Base-by-base conservation (phyloP, 2,329 filamentous ascomycete species). In the Penicillium sp. region DNA sequence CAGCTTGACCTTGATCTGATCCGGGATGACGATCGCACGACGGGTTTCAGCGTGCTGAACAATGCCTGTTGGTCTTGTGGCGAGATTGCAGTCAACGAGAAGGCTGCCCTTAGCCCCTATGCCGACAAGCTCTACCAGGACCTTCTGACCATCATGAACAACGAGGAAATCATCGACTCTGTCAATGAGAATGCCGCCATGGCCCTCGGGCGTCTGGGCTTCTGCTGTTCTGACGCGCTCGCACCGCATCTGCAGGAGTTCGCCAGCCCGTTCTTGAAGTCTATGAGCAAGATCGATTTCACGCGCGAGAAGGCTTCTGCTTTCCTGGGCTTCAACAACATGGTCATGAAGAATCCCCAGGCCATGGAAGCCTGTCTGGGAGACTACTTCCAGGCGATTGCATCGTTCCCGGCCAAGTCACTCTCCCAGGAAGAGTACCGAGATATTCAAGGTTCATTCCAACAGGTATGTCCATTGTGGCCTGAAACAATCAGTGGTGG, bases 31-130 rank as follows among this genome's bases (percentile, higher is more conserved):
- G 86, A 90, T 51, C 83, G 89, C 40, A 88, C 95, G 54, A 86
- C 82, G 13, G 85, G 84, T 11, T 96, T 95, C 67, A 89, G 90
- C 51, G 90, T 97, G 28, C 84, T 97, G 50, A 98, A 97, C 78
- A 98, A 98, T 65, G 91, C 93, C 24, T 97, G 91, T 73, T 98
- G 93, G 93, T 94, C 90, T 5, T 84, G 84, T 25, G 93, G 93
- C 37, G 93, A 98, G 73, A 93, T 97, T 52, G 83, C 90, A 12
- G 83, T 95, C 68, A 84, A 88, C 65, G 81, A 84, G 56, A 82
- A 84, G 52, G 74, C 76, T 28, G 82, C 79, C 46, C 87, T 96
- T 81, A 78, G 78, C 1, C 85, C 85, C 1, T 95, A 86, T 65
- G 80, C 90, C 8, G 83, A 87, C 24, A 81, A 86, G 52, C 74